Evolutionary conservation across 2,329 filamentous ascomycete genomes (phyloP), one percentile per base, ranked within the genome.

Genomic region (Ilyonectria destructans): DNA sequence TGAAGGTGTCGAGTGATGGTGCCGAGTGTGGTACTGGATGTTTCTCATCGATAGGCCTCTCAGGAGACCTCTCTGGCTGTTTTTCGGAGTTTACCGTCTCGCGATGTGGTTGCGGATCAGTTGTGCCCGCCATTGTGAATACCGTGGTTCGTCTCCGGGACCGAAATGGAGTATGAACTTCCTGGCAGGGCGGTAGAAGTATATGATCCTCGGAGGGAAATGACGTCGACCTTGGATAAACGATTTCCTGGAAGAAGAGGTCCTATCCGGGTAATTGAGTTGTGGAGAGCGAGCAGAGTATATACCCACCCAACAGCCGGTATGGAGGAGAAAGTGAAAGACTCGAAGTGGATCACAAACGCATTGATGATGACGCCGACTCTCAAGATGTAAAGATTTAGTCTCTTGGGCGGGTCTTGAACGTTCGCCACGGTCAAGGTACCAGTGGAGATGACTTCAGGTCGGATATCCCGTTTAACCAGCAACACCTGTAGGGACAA

Each of bases 1-100:
- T 75, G 49, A 77, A 74, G 12, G 78, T 80, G 15, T 80, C 78
- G 54, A 78, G 70, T 3, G 79, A 75, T 3, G 76, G 74, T n/a
- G 69, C 67, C 7, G 71, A 68, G 23, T 68, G 49, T 58, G 76
- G 74, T n/a, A 68, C 67, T 7, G 71, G 68, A 23, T 68, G 49
- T 58, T 77, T 77, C 54, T 78, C 73, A 31, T 76, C 64, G n/a
- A 71, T 46, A 2, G 26, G 33, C 15, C 69, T 62, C 15, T 75
- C 71, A 6, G 51, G 19, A 2, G 58, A 37, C 5, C 7, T 62
- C n/a, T 49, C 45, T 9, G 61, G 64, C 12, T 45, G 64, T n/a
- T 58, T 58, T 43, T 67, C 54, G 23, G 64, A 35, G 17, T 71
- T 69, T 10, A 62, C 56, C 49, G 62, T 73, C 26, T 75, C 74